Conservation (phyloP, 2,329 filamentous ascomycete genomes). For the Torrubiella hemipterigena region DNA sequence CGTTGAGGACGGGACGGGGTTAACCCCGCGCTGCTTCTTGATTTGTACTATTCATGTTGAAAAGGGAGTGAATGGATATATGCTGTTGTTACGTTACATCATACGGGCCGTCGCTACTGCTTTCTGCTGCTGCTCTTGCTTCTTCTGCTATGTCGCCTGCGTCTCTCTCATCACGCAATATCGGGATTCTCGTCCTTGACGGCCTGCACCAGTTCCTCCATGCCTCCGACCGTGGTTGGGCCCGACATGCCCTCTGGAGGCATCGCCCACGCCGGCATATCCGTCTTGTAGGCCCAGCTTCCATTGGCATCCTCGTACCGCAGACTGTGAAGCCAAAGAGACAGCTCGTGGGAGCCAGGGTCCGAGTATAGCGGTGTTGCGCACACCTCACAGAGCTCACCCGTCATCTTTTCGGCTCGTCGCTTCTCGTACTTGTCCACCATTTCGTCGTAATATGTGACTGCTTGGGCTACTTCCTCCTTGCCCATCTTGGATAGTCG, state of each 20-base stretch:
- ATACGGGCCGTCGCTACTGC: no score
- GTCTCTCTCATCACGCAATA: conserved; percentile 15
- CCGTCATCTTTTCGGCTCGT: conserved; percentile 89
- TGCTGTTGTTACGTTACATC: no score
- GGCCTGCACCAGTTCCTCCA: conserved; percentile 47
- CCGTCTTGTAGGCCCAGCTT: conserved; percentile 77
- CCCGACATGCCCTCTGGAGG: conserved; percentile 64
- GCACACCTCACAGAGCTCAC: conserved; percentile 68
- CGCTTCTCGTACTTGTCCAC: conserved; percentile 80
- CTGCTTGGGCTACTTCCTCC: conserved; percentile 78
- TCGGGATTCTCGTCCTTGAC: conserved; percentile 33
- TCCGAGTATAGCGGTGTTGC: conserved; percentile 87
- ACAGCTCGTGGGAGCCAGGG: conserved; percentile 78
- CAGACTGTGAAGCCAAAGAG: conserved; percentile 85
- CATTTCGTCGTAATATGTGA: conserved; percentile 90
- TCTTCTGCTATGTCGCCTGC: not conserved
- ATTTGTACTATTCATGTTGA: no score
- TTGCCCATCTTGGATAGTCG: conserved; percentile 86
- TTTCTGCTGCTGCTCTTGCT: not conserved
- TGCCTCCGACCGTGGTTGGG: conserved; percentile 52
- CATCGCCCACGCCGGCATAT: conserved; percentile 75
- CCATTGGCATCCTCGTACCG: conserved; percentile 78
- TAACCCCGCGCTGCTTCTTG: no score
- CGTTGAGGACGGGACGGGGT: no score
- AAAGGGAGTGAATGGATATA: no score